Conservation (phyloP, 371 early-diverging fungal genomes). For the Mitosporidium daphniae region DNA sequence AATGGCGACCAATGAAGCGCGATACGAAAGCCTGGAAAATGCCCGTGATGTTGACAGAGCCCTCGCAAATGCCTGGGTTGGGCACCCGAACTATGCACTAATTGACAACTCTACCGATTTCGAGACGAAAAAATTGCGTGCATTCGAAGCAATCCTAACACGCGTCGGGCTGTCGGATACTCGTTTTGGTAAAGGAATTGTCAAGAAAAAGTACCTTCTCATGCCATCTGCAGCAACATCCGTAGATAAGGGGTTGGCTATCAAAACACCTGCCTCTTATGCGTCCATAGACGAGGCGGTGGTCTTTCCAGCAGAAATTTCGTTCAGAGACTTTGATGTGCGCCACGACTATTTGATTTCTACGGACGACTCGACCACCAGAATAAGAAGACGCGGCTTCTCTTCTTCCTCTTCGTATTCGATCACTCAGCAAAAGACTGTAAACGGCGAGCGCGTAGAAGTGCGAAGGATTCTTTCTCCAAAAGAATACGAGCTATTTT, state of each 20-base stretch:
- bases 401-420: constrained; percentile 4
- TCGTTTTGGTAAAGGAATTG: constrained; percentile 5
- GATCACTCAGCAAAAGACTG: constrained; percentile 7
- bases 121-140: constrained; percentile 7
- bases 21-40: constrained; percentile 9
- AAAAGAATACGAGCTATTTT: constrained; percentile 8
- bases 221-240: constrained; percentile 2
- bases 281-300: neutral
- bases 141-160: constrained; percentile 7
- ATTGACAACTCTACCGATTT: constrained; percentile 9
- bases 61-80: constrained; percentile 8
- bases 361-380: constrained; percentile 6
- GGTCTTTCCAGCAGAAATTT: constrained; percentile 7
- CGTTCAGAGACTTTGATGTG: constrained; percentile 7
- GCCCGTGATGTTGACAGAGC: constrained; percentile 7
- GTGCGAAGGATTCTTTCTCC: constrained; percentile 5
- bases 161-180: constrained; percentile 6
- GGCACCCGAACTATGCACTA: constrained; percentile 3
- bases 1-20: constrained; percentile 5
- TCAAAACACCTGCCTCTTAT: too few species aligned
- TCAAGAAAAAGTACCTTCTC: constrained; percentile 8
- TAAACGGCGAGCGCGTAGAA: constrained; percentile 7
- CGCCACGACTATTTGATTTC: constrained; percentile 4
- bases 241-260: too few species aligned
- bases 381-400: constrained; percentile 6